Evolutionary conservation across 768 basidiomycete genomes (phyloP), one percentile per base, ranked within the genome.

Genomic region (Macrolepiota dolichaula): DNA sequence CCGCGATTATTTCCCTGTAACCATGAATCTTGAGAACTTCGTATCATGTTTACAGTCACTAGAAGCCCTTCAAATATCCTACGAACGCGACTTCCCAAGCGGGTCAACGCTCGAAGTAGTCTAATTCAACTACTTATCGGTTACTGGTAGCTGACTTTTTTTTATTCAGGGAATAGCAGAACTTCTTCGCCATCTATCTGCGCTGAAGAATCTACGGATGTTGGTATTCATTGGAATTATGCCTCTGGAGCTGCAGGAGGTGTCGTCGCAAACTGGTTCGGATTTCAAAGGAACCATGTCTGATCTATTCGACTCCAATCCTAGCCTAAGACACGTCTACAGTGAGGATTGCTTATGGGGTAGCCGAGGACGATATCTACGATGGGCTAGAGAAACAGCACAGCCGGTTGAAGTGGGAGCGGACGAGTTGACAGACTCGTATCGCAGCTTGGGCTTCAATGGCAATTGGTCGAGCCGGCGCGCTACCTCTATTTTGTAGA

Each of bases 61-160:
- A 1, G 57, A 59, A 29, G 57, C 50, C 3, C 57, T 59, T 42
- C 57, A 59, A 27, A 59, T 59, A 37, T 59, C 50, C 4, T 29
- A 27, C 9, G 2, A 24, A 15, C 24, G 19, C 29, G 19, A 11
- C 36, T 29, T 9, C 9, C 50, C 37, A 24, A n/a, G 5, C 40
- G 25, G 17, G 13, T 13, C 12, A 1, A 13, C 17, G 1, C 38
- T 59, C 10, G 29, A 40, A 15, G 57, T 51, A 27, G 42, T 49
- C 29, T 2, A 11, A n/a, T n/a, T 12, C 6, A 13, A 3, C 13
- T 19, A 24, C n/a, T n/a, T 12, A 4, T 29, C 2, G 5, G 17
- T n/a, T 17, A 19, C 13, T 40, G 3, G 19, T 17, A 29, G 10
- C 36, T 27, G 36, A 40, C 24, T 15, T 11, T 6, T 32, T 32